Evolutionary conservation across 169 alveolate species (phyloP), one percentile per base, ranked within the genome.

Genomic region (Babesia microti): DNA sequence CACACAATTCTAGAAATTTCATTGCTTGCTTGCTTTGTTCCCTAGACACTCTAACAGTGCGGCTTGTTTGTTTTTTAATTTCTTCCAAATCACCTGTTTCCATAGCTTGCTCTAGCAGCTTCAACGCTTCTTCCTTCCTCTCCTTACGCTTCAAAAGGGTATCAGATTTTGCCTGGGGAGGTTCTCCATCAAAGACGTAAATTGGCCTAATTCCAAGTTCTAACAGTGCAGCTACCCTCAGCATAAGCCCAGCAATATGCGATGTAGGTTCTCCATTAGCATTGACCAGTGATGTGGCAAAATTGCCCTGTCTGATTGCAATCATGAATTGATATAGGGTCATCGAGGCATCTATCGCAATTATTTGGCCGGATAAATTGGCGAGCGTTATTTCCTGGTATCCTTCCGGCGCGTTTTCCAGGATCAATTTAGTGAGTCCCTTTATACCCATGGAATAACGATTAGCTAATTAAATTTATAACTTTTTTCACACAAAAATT

Each of bases 171-270:
- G 85, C 58, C 42, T 83, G 93, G 6, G 98, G 98, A 9, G 99
- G 98, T 26, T 80, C 87, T n/a, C 98, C 98, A 66, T 95, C 99
- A 69, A 95, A 93, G 12, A 95, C 98, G 86, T 93, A 95, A 12
- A 90, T 78, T 3, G 98, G 98, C 42, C 84, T 84, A 30, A 95
- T 80, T 11, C 98, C 95, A 23, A 59, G 51, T 84, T 89, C 94
- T 50, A 87, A 72, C 28, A 91, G 65, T 39, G 94, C 84, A 29
- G 72, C 58, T 41, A 84, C 80, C 36, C 95, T 66, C 41, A 78
- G 75, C 66, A 91, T 65, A 75, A 88, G 52, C 0, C 95, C 95
- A 15, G 87, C 72, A 42, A 88, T 78, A 69, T 88, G 95, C 11
- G 89, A 74, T 9, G 95, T 85, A 1, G 84, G 70, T 53, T 90